Conservation (phyloP, 768 basidiomycete species). For the Auricularia heimuer region DNA sequence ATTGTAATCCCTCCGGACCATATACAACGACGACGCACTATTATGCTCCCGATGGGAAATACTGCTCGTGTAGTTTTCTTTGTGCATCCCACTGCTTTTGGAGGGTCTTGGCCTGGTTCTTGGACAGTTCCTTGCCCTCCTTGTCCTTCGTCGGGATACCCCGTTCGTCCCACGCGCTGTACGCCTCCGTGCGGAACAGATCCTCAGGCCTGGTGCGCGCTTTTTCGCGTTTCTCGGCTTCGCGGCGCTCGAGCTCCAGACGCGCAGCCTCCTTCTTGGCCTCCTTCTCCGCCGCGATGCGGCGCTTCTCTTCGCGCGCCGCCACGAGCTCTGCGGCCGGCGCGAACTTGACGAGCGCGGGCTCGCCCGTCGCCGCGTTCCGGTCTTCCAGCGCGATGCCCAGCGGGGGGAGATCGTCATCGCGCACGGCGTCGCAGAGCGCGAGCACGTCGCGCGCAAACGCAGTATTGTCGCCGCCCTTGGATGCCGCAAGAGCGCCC, state of each 20-base stretch:
- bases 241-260: constrained; percentile 40
- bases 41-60: not conserved
- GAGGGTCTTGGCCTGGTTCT: constrained; percentile 67
- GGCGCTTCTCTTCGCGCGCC: constrained; percentile 82
- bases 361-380: not conserved
- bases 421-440: constrained; percentile 83
- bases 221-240: constrained; percentile 69
- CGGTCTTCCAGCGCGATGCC: constrained; percentile 89
- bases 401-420: constrained; percentile 81
- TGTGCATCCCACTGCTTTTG: constrained; percentile 66
- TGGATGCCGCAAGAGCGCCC: constrained; percentile 64
- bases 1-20: too few relatives aligned
- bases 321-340: constrained; percentile 70
- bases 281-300: constrained; percentile 72
- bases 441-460: constrained; percentile 66
- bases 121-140: constrained; percentile 77
- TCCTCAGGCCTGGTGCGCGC: constrained; percentile 64
- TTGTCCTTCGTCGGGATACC: constrained; percentile 82
- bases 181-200: constrained; percentile 78
- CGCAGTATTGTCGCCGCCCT: constrained; percentile 29
- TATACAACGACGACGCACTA: too few relatives aligned
- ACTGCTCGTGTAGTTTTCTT: constrained; percentile 73
- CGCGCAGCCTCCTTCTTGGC: constrained; percentile 54
- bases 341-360: constrained; percentile 84
- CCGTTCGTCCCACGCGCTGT: constrained; percentile 71